Percentiles rank a stretch among this genome's conserved stretches.
Conservation (phyloP, 78 protist species). For the Fonticula alba region DNA sequence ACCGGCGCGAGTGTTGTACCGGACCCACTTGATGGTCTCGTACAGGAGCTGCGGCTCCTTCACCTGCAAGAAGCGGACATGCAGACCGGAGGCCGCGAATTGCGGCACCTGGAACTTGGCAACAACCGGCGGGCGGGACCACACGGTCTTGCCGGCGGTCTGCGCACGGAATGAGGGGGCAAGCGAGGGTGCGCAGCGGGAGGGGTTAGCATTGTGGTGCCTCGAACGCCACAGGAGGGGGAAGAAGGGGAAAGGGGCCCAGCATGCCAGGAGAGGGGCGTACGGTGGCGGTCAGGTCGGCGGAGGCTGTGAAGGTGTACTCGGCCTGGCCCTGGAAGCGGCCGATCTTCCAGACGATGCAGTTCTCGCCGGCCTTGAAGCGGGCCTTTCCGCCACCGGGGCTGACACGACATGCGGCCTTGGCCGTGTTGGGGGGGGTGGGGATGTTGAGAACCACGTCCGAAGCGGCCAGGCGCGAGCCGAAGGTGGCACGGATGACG, state of each 20-base stretch:
- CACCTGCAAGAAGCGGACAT: constrained; percentile 79
- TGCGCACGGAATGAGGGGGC: too few relatives aligned
- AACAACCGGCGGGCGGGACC: too few relatives aligned
- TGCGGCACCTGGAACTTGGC: constrained; percentile 78
- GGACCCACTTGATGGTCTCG: constrained; percentile 83
- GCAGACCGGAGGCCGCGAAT: constrained; percentile 86
- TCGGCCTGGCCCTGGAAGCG: constrained; percentile 38
- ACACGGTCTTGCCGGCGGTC: too few relatives aligned
- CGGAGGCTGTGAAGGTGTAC: constrained; percentile 27
- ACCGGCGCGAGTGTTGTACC: constrained; percentile 87
- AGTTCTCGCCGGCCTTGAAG: constrained; percentile 66
- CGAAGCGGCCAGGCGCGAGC: constrained; percentile 6
- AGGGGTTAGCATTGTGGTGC: too few relatives aligned
- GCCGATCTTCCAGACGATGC: constrained; percentile 61
- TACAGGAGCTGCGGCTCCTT: constrained; percentile 21
- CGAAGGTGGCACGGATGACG: constrained; percentile 31
- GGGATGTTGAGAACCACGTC: constrained; percentile 53
- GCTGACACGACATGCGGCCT: constrained; percentile 25
- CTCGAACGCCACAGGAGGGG: too few relatives aligned
- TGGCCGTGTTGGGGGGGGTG: constrained; percentile 79
- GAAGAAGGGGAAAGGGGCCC: too few relatives aligned
- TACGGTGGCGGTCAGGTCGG: too few relatives aligned
- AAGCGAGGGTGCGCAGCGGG: too few relatives aligned
- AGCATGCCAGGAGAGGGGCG: too few relatives aligned
- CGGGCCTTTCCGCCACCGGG: constrained; percentile 69